phyloP scores from a whole-genome alignment of 148 eudicot genomes.

The Nepenthes mirabilis region DNA sequence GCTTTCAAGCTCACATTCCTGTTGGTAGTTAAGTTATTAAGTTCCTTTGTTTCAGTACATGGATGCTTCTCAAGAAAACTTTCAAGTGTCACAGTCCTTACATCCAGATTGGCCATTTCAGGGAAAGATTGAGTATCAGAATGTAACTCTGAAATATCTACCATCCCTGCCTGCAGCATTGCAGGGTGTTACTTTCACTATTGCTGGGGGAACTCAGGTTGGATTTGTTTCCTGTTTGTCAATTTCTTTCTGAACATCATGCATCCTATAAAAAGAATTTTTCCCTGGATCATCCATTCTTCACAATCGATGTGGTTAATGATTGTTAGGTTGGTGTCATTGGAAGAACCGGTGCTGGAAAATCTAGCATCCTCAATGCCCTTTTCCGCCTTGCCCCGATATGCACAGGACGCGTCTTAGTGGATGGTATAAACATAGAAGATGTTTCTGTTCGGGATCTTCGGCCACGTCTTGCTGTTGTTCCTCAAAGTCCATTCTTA shows the following conservation, averaged over 20 bases:
- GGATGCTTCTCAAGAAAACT: conserved; percentile 78
- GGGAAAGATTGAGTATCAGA: conserved; percentile 65
- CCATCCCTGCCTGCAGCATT: conserved; percentile 82
- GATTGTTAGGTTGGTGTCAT: conserved; percentile 63
- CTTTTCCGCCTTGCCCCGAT: conserved; percentile 76
- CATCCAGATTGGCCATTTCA: conserved; percentile 56
- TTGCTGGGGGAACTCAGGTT: conserved; percentile 68
- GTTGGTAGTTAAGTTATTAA: not conserved
- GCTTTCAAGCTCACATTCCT: not conserved
- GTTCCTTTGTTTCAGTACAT: conserved; percentile 46
- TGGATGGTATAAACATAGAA: conserved; percentile 58
- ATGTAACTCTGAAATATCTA: conserved; percentile 75
- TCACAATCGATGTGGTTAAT: conserved; percentile 1
- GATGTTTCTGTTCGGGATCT: conserved; percentile 46
- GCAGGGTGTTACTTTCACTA: conserved; percentile 44
- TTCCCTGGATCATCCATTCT: not conserved
- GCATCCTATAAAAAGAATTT: too few relatives aligned
- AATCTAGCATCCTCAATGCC: conserved; percentile 87
- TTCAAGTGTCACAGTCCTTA: conserved; percentile 22
- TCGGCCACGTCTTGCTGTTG: conserved; percentile 70
- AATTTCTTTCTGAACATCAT: conserved; percentile 1
- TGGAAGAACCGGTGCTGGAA: conserved; percentile 99
- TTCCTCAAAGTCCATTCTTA: conserved; percentile 90
- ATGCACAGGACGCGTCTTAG: conserved; percentile 51
- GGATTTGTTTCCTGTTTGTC: conserved; percentile 5